These are phyloP conservation scores for Neohortaea acidophila DNA, from an alignment of 495 filamentous ascomycete species.

Conservation along the genomic window DNA sequence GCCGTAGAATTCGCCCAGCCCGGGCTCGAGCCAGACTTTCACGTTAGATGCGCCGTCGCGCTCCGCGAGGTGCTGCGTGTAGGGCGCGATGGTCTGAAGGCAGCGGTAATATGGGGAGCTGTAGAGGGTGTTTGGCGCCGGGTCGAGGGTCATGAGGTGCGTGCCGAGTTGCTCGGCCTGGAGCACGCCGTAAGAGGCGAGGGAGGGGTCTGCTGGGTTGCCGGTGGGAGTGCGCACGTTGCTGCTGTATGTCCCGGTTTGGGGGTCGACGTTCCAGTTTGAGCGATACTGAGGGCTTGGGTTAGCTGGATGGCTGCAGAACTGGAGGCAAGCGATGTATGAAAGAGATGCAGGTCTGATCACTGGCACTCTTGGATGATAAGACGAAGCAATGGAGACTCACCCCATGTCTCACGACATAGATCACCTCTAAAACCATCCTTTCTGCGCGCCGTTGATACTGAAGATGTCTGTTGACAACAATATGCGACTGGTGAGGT, in stretches of 20 bases:
- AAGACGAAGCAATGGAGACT: slow-evolving; percentile 22
- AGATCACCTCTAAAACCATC: slow-evolving; percentile 56
- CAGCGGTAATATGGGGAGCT: slow-evolving; percentile 83
- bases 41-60: slow-evolving; percentile 23
- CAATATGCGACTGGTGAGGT: too few relatives aligned
- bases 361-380: background rate
- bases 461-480: too few relatives aligned
- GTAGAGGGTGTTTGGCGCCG: slow-evolving; percentile 63
- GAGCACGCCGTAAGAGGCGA: slow-evolving; percentile 68
- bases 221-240: slow-evolving; percentile 65
- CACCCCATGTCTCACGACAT: slow-evolving; percentile 76
- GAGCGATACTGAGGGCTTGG: slow-evolving; percentile 57
- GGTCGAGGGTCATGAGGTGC: slow-evolving; percentile 43
- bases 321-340: slow-evolving; percentile 1
- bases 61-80: slow-evolving; percentile 39
- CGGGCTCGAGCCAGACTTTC: slow-evolving; percentile 54
- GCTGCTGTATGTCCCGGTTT: slow-evolving; percentile 56
- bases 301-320: background rate
- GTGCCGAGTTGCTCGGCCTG: slow-evolving; percentile 68
- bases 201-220: slow-evolving; percentile 69
- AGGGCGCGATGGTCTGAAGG: slow-evolving; percentile 68
- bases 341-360: background rate
- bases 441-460: too few relatives aligned
- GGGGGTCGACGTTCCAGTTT: slow-evolving; percentile 68
- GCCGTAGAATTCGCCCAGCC: slow-evolving; percentile 87